Conservation (phyloP, 129 eudicot species). For the Escallonia herrerae region DNA sequence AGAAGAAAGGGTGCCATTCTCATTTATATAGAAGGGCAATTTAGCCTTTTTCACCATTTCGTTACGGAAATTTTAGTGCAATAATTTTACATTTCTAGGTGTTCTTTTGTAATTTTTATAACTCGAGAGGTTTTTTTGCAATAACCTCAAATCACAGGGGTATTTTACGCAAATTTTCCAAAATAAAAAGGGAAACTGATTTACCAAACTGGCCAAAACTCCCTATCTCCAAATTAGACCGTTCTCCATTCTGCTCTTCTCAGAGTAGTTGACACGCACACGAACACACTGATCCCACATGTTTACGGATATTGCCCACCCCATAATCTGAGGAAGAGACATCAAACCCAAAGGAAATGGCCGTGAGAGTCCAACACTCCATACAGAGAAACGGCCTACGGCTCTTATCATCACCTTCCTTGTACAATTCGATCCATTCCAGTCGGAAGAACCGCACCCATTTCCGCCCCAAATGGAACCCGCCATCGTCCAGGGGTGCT, state of each 20-base stretch:
- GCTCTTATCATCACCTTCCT: slow-evolving; percentile 24
- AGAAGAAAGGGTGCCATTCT: no score
- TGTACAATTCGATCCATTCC: slow-evolving; percentile 18
- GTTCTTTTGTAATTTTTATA: no score
- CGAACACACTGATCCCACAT: not conserved
- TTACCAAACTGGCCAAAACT: not conserved
- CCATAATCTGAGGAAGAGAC: not conserved
- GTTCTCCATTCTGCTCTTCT: not conserved
- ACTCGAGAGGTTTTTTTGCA: no score
- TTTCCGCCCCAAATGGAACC: slow-evolving; percentile 17
- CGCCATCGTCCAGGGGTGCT: slow-evolving; percentile 24
- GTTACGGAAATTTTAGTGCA: no score
- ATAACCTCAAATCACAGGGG: no score
- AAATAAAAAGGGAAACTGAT: no score
- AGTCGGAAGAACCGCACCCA: slow-evolving; percentile 15
- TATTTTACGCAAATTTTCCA: no score
- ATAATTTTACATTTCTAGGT: no score
- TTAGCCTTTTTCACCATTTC: no score
- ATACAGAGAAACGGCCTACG: slow-evolving; percentile 28
- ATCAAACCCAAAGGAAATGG: slow-evolving; percentile 24
- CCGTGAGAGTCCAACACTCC: slow-evolving; percentile 35
- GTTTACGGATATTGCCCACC: no score
- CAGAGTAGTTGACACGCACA: not conserved
- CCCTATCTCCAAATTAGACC: not conserved
- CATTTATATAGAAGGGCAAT: no score